Evolutionary conservation across 108 stramenopile species (phyloP).

Genomic region (Chaetoceros tenuissimus): DNA sequence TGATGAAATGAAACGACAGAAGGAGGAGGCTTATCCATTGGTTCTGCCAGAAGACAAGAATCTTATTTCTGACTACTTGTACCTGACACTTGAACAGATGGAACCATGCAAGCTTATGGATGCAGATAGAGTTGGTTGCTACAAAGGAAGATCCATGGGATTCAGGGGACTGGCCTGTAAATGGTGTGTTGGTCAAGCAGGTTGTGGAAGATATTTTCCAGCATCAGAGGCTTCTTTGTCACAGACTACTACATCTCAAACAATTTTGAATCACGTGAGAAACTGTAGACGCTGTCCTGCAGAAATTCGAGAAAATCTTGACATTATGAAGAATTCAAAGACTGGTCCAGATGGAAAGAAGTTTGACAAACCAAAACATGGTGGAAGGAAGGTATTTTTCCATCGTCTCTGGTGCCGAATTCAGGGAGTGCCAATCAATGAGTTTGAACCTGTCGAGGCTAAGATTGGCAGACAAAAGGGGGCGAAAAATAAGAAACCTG

Average conservation of each 20-base stretch:
- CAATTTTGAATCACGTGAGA: constrained; percentile 80
- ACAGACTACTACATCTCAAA: constrained; percentile 85
- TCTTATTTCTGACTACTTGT: constrained; percentile 72
- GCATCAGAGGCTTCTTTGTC: constrained; percentile 76
- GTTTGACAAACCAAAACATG: constrained; percentile 75
- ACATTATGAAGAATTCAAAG: constrained; percentile 71
- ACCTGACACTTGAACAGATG: constrained; percentile 81
- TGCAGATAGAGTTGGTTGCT: constrained; percentile 54
- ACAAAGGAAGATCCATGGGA: constrained; percentile 69
- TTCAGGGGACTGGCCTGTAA: constrained; percentile 84
- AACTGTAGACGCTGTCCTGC: constrained; percentile 77
- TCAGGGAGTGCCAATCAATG: constrained; percentile 56
- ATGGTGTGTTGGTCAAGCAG: constrained; percentile 78
- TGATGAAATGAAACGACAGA: background rate
- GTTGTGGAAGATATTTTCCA: constrained; percentile 83
- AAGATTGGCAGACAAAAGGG: constrained; percentile 16
- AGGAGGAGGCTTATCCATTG: constrained; percentile 40
- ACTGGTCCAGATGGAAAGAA: constrained; percentile 58
- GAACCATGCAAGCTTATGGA: constrained; percentile 61
- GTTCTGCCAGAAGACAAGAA: constrained; percentile 55
- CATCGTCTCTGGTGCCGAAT: constrained; percentile 84
- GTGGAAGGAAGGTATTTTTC: constrained; percentile 86
- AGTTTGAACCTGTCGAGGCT: constrained; percentile 14
- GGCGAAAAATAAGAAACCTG: constrained; percentile 24
- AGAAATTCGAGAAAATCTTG: constrained; percentile 73